A percentile compares a stretch with the other conserved stretches of the same genome.
These are phyloP conservation scores for Ichthyophthirius multifiliis DNA, from an alignment of 169 alveolate genomes.

Conservation along the genomic window DNA sequence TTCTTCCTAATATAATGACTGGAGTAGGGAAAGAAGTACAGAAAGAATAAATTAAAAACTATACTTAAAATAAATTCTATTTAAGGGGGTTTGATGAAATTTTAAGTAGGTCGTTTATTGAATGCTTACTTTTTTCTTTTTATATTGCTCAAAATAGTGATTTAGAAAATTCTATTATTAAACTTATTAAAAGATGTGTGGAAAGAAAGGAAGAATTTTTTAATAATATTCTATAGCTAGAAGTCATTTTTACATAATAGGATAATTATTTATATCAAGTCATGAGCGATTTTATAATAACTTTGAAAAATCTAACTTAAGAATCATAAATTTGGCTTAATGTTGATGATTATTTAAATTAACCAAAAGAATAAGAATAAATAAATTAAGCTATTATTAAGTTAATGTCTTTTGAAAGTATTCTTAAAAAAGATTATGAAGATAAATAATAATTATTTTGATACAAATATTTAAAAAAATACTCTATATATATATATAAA, in stretches of 20 bases:
- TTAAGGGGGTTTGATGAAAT: slow-evolving; percentile 21
- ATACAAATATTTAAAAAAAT: not conserved
- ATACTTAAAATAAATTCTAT: not conserved
- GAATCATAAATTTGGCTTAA: slow-evolving; percentile 22
- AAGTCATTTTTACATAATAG: slow-evolving; percentile 8
- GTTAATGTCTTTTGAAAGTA: not conserved
- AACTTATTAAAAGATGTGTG: slow-evolving; percentile 21
- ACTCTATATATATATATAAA: not conserved
- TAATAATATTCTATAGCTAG: slow-evolving; percentile 15
- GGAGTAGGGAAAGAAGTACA: not conserved
- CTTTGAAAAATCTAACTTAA: slow-evolving; percentile 7
- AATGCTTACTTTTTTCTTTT: slow-evolving; percentile 14
- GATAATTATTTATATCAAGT: slow-evolving; percentile 7
- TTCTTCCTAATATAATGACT: not conserved
- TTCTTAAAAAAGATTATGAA: not conserved
- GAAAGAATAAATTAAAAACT: not conserved
- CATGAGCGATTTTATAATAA: not conserved
- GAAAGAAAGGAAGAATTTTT: slow-evolving; percentile 31
- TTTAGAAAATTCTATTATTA: slow-evolving; percentile 32
- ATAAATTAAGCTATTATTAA: not conserved
- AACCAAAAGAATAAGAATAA: not conserved
- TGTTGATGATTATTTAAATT: not conserved
- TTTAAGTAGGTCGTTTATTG: slow-evolving; percentile 36
- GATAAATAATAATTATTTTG: not conserved
- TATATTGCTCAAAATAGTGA: slow-evolving; percentile 29